Evolutionary conservation across 179 eudicot genomes (phyloP), one percentile per base, ranked within the genome.

Genomic region (Spinacia oleracea): DNA sequence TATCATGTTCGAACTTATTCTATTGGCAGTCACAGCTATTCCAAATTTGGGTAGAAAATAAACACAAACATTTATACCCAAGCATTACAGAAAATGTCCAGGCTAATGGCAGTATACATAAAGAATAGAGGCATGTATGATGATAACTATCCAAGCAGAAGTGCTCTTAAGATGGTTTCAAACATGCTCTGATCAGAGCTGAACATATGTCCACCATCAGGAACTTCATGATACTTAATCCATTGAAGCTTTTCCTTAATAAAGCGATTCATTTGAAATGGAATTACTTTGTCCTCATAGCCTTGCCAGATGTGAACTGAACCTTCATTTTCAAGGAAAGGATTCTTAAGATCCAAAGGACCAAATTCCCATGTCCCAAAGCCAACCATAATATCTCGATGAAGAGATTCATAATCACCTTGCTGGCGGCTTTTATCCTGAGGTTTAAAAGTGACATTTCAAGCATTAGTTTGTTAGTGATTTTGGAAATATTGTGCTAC

Each of bases 301-400:
- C 89, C 91, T 84, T 89, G 91, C 91, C 91, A 89, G 40, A 89
- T 46, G 77, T 85, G 87, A 79, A 85, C 86, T 1, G 86, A 81
- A 43, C 87, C 85, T 67, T 87, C 80, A 16, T 77, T 78, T 78
- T 75, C 60, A 43, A 84, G 85, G 77, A 80, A 89, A 27, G 87
- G 90, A 43, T 82, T 81, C 4, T 43, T 79, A 10, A 89, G 53
- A 15, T 81, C 84, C 80, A 87, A 75, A 27, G 83, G 85, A 64
- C 82, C 81, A 48, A 89, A 87, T 42, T 81, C 89, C 91, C 91
- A 89, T 62, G 73, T 81, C 72, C 87, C 77, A 75, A 70, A 85
- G 50, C 87, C 87, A 10, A 76, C 73, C 56, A 89, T 77, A 21
- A 87, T 62, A 76, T 89, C 90, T n/a, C 83, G 84, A 62, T 87